Conservation (phyloP, 2,329 filamentous ascomycete species). For the Fusarium pseudocircinatum region DNA sequence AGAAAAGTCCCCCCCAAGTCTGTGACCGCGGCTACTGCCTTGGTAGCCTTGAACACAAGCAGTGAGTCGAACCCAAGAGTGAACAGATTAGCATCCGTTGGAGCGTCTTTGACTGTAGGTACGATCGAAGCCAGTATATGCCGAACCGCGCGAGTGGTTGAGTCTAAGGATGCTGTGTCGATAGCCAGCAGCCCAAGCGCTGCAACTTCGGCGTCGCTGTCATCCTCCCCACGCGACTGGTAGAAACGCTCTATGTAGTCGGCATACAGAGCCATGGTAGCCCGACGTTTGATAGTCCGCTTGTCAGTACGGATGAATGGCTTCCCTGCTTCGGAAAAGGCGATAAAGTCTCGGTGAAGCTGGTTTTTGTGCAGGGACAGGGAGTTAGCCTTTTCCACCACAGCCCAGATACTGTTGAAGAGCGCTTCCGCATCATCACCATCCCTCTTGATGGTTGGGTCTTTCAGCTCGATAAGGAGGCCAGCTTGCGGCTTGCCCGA, state of each 20-base stretch:
- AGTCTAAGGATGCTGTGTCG: background rate
- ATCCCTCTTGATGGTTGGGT: constrained; percentile 27
- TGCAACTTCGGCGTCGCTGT: background rate
- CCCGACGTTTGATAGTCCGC: constrained; percentile 54
- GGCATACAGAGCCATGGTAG: constrained; percentile 52
- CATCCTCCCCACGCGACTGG: background rate
- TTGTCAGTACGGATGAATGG: constrained; percentile 58
- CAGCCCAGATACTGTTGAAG: constrained; percentile 56
- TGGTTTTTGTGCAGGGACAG: constrained; percentile 52
- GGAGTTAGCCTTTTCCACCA: constrained; percentile 55
- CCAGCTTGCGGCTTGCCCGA: constrained; percentile 42
- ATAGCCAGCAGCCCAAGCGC: background rate
- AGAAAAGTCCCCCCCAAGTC: too few relatives aligned
- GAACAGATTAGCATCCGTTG: background rate
- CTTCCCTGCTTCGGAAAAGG: constrained; percentile 52
- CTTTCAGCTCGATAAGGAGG: constrained; percentile 43
- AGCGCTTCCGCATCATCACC: constrained; percentile 24
- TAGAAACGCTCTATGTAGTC: constrained; percentile 60
- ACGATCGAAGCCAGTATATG: background rate
- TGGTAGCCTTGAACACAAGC: background rate
- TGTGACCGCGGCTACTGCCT: background rate
- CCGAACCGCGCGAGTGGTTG: background rate
- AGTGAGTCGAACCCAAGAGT: background rate
- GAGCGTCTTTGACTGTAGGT: background rate
- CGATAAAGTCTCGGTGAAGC: constrained; percentile 54